Base-by-base conservation (phyloP, 2,329 filamentous ascomycete species). In the Trichophyton schoenleinii region DNA sequence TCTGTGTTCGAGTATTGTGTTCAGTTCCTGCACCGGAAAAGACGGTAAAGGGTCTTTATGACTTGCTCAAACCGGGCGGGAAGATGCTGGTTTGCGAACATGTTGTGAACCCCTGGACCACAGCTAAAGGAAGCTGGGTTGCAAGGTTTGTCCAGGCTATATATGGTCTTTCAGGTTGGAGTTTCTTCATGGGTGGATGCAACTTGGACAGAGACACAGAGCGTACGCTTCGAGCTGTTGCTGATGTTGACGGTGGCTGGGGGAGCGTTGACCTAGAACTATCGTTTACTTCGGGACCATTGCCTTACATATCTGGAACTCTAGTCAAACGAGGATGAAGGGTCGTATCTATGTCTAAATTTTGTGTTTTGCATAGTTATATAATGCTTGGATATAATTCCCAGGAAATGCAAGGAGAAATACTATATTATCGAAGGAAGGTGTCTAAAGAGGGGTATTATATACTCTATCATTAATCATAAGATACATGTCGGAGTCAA, bases 41-140 rank as follows among this genome's bases (percentile, higher is more conserved):
- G 58, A 80, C 79, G 1, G 72, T 77, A 15, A 67, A 68, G 1
- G 75, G 77, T 0, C 64, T 84, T 42, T 82, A 83, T 67, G 66
- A 66, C 0, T 66, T 83, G 63, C 67, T 84, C 44, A 79, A 78
- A 63, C 81, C 81, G 0, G 81, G 82, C 1, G 82, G 82, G 0
- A 71, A 79, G 60, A 68, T 84, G 71, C 70, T 84, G 18, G 71
- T 83, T 28, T 79, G 76, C 59, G 82, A 84, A 68, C 82, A 84
- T 71, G 77, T 82, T 11, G 75, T 72, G 25, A 82, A 81, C 66
- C 76, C 78, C 1, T 81, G 78, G 77, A 68, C 70, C 58, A 74
- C 70, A n/a, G 71, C 71, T 49, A 75, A 73, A 65, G 80, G 79
- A 4, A 78, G 74, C 41, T 11, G 78, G 9, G 5, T 77, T 11